Base-by-base conservation (phyloP, 2,329 filamentous ascomycete genomes). In the Microsporum canis region DNA sequence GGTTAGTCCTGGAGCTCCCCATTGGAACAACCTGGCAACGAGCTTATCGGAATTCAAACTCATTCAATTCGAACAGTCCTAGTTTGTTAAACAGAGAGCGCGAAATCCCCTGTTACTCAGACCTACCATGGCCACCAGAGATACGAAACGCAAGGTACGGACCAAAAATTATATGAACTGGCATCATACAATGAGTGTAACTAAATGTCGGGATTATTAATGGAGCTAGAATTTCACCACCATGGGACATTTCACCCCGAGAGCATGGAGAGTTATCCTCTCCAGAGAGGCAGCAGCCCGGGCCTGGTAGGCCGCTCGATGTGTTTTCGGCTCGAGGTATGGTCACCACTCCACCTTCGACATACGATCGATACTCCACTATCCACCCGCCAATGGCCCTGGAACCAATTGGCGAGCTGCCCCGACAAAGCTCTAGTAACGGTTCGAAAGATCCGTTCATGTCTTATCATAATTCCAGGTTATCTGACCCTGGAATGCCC, bases 381-480 rank as follows among this genome's bases (percentile, higher is more conserved):
- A 64, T 68, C 36, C 65, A 71, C 10, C 68, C 68, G 34, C 62
- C 65, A 51, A 62, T 71, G n/a, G 65, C 70, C 36, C 69, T 72
- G 58, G 69, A 71, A 36, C 67, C 71, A 59, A 66, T 71, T 61
- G 71, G 70, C 49, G 67, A 67, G 38, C 62, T 69, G 57, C 65
- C 70, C 59, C 67, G 65, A 34, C 68, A 69, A 57, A 65, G 62
- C n/a, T 66, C 71, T 33, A 61, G 69, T 58, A 73, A 71, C 64
- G 67, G 66, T 47, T 72, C 73, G 57, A 72, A 71, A 69, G 72
- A 72, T 51, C 69, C 70, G 55, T 68, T 71, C 29, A 65, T 63
- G 57, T 68, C 68, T 57, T 62, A 71, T 57, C 66, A 65, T 63
- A 72, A 74, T 58, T 66, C 67, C 41, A 65, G 68, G 45, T 66